A percentile compares a stretch with the other conserved stretches of the same genome.
phyloP scores from a whole-genome alignment of 176 grass and related monocot genomes.

The Musa itinerans region DNA sequence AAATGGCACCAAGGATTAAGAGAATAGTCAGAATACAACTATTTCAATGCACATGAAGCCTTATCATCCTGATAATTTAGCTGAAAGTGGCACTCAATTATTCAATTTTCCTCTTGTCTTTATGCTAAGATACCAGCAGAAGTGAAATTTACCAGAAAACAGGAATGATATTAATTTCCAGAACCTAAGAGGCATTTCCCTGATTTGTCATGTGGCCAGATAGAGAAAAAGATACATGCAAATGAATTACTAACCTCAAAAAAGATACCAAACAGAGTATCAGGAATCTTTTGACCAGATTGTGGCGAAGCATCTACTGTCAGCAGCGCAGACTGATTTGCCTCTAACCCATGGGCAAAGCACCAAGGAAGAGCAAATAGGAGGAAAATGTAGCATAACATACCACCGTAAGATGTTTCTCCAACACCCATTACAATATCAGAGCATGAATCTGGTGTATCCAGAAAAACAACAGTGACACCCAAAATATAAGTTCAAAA shows the following conservation, averaged over 20 bases:
- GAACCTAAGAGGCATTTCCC: not conserved
- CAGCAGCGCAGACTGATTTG: conserved; percentile 30
- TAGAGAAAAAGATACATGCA: not conserved
- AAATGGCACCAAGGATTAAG: too few species aligned
- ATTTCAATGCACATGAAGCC: too few species aligned
- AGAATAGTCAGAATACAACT: too few species aligned
- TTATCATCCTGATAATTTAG: too few species aligned
- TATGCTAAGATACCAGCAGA: too few species aligned
- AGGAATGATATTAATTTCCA: not conserved
- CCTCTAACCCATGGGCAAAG: conserved; percentile 22
- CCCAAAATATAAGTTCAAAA: too few species aligned
- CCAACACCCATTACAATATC: conserved; percentile 21
- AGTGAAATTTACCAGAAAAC: not conserved
- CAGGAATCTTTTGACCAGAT: conserved; percentile 41
- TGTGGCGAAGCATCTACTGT: conserved; percentile 41
- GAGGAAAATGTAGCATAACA: conserved; percentile 16
- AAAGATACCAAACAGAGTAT: conserved; percentile 66
- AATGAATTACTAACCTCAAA: conserved; percentile 59
- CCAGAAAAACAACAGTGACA: too few species aligned
- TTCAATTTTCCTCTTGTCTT: too few species aligned
- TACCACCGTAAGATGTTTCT: conserved; percentile 1
- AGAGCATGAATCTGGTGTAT: not conserved
- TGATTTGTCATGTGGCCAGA: not conserved
- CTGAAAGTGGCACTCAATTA: not conserved
- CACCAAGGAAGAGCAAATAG: conserved; percentile 24